Base-by-base conservation (phyloP, 169 alveolate species). In the Plasmodium gonderi region DNA sequence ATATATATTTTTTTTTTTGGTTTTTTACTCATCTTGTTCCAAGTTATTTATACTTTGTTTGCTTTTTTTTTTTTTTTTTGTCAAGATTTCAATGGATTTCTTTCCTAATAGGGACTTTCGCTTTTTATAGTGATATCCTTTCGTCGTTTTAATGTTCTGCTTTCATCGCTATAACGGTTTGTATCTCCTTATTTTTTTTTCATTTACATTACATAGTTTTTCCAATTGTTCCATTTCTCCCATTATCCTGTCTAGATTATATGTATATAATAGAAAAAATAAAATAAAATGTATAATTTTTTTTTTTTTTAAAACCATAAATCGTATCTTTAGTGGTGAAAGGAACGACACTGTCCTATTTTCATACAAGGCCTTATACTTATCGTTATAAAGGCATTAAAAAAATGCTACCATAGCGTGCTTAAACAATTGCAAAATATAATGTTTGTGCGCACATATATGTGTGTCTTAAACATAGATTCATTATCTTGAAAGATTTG, bases 121-220 rank as follows among this genome's bases (percentile, higher is more conserved):
- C n/a, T n/a, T n/a, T n/a, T n/a, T n/a, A n/a, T n/a, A n/a, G n/a
- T n/a, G n/a, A n/a, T n/a, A n/a, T n/a, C n/a, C n/a, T n/a, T n/a
- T n/a, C 26, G 14, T n/a, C 17, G 44, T 60, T 64, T 80, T 80
- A 11, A 14, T 40, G 51, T 75, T 75, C n/a, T 49, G 81, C 81
- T 75, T 75, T 38, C 64, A 75, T 68, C 42, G 77, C 31, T 80
- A 45, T 80, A 80, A 60, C 79, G 40, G 91, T 80, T 80, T 80
- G 79, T 80, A 75, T 8, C 17, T 31, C 20, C 49, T 12, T 26
- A 33, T 31, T 69, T 7, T 23, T 31, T 42, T 69, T 69, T 23
- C 29, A 33, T 33, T 29, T 69, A 42, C 49, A 29, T 69, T 36
- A 31, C 14, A 1, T 75, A n/a, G n/a, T 45, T n/a, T 75, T 26